Conservation (phyloP, 2,329 filamentous ascomycete species). For the Acarospora socialis region DNA sequence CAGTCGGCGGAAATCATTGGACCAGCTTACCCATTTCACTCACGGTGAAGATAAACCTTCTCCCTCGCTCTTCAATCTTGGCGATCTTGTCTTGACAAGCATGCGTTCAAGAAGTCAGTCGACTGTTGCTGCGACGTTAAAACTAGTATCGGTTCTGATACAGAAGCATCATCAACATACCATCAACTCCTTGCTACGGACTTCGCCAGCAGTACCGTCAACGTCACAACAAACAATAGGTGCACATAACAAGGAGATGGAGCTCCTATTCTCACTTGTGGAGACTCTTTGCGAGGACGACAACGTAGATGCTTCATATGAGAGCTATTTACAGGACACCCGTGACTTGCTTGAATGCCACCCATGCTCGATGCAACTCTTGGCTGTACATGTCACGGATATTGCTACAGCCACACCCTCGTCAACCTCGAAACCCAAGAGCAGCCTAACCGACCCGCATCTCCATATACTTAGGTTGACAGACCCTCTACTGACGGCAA, state of each 20-base stretch:
- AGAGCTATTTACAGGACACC: constrained; percentile 56
- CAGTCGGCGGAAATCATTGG: constrained; percentile 75
- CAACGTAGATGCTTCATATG: constrained; percentile 60
- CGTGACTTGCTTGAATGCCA: constrained; percentile 56
- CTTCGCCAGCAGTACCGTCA: constrained; percentile 42
- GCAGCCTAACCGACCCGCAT: constrained; percentile 45
- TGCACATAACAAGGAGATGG: constrained; percentile 60
- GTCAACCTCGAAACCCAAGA: constrained; percentile 13
- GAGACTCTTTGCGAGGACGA: constrained; percentile 53
- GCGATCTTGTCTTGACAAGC: constrained; percentile 79
- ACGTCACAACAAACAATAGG: constrained; percentile 52
- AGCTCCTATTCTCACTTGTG: constrained; percentile 55
- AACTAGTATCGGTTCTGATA: constrained; percentile 72
- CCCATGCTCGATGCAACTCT: constrained; percentile 54
- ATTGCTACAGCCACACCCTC: background rate
- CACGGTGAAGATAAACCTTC: constrained; percentile 62
- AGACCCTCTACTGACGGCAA: constrained; percentile 38
- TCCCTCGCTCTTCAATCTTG: constrained; percentile 80
- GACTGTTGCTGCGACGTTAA: constrained; percentile 78
- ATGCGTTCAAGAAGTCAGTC: constrained; percentile 72
- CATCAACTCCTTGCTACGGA: constrained; percentile 58
- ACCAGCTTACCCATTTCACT: constrained; percentile 67
- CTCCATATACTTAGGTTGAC: constrained; percentile 49
- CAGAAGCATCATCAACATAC: constrained; percentile 81
- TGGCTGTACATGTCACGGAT: constrained; percentile 40